phyloP scores from a whole-genome alignment of 805 yeast genomes.

The Lachancea dasiensis region DNA sequence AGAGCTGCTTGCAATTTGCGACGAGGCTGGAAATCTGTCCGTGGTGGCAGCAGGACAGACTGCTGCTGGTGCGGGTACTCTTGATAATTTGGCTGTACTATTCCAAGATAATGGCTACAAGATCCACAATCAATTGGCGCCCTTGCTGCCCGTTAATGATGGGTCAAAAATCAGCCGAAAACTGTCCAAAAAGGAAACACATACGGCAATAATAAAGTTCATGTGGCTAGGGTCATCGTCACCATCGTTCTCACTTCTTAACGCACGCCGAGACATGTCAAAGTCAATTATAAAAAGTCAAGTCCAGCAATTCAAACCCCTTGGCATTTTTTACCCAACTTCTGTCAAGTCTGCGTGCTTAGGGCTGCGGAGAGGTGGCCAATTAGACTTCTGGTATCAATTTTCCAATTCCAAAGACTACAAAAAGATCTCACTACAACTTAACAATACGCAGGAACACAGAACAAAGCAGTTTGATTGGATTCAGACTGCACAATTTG shows the following conservation, averaged over 20 bases:
- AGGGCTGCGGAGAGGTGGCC: constrained; percentile 32
- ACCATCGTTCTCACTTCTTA: constrained; percentile 28
- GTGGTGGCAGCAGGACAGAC: constrained; percentile 48
- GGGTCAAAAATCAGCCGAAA: constrained; percentile 33
- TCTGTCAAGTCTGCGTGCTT: constrained; percentile 34
- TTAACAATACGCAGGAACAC: constrained; percentile 20
- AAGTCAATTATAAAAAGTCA: constrained; percentile 27
- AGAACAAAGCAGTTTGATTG: constrained; percentile 28
- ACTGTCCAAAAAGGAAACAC: constrained; percentile 33
- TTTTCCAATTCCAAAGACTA: constrained; percentile 35
- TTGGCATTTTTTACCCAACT: constrained; percentile 34
- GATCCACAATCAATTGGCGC: constrained; percentile 26
- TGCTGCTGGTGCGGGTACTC: constrained; percentile 31
- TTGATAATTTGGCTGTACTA: constrained; percentile 31
- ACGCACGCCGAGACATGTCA: constrained; percentile 28
- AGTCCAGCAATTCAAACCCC: constrained; percentile 31
- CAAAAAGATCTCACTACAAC: constrained; percentile 30
- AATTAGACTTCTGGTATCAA: constrained; percentile 35
- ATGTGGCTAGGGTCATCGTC: constrained; percentile 38
- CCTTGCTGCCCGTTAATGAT: constrained; percentile 14
- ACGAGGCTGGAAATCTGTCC: constrained; percentile 60
- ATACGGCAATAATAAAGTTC: constrained; percentile 37
- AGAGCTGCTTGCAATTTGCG: constrained; percentile 76
- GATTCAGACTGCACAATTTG: constrained; percentile 29
- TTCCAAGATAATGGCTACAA: constrained; percentile 36